Evolutionary conservation across 2,329 filamentous ascomycete genomes (phyloP), one percentile per base, ranked within the genome.

Genomic region (Scedosporium aurantiacum): DNA sequence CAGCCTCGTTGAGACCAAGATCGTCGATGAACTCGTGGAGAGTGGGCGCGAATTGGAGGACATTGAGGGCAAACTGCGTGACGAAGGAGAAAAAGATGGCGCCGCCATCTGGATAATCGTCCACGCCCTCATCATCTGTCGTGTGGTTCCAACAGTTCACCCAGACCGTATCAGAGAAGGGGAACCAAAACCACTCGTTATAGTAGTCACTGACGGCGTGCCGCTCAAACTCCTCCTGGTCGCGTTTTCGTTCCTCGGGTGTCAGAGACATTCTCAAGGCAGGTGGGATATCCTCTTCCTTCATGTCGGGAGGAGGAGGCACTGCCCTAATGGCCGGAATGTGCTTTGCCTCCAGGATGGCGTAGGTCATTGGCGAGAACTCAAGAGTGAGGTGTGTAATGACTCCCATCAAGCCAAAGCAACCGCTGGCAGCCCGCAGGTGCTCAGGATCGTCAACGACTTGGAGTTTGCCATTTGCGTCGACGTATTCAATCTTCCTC

Each of bases 121-220:
- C 67, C 3, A 67, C 68, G 2, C 69, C 70, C 1, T 63, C 63
- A 7, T 64, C 28, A 52, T 76, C 72, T 2, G 66, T 61, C 6
- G 70, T 71, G 25, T 68, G 70, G 61, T 78, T 73, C 76, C 77
- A 79, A 25, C 72, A 75, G 64, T 79, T 78, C 18, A 79, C 72
- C 76, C 77, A 79, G 4, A 72, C 71, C 50, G 75, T 70, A 58
- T 74, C 70, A 21, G 74, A 73, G 61, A 77, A 78, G 0, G 78
- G 73, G 63, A 79, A 80, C 78, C 77, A 80, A 65, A 80, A 80
- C 75, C 76, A 79, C 64, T 80, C 77, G 23, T 70, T 68, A 61
- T 79, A 79, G 63, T 77, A 79, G 57, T 74, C 70, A 32, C 75
- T 71, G 0, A 66, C 66, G 14, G 75, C 75, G 2, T 71, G 68